phyloP scores from a whole-genome alignment of 1,284 basidiomycete species.

The Leccinum fuscescens region DNA sequence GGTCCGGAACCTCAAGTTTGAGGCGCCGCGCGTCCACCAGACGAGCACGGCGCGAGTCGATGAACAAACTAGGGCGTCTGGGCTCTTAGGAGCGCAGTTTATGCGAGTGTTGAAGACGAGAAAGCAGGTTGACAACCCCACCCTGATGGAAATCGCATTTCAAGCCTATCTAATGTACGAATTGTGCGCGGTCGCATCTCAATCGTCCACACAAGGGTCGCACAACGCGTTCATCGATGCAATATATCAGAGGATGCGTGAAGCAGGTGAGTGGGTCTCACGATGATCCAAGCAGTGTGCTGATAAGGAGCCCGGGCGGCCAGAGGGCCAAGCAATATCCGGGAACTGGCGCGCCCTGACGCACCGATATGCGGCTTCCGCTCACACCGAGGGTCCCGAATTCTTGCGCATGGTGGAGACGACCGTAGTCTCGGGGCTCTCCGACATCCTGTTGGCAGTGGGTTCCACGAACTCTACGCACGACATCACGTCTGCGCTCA shows the following conservation, averaged over 20 bases:
- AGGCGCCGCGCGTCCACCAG: background rate
- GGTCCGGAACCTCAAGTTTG: conserved; percentile 3
- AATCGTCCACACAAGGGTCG: conserved; percentile 12
- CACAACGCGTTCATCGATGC: conserved; percentile 12
- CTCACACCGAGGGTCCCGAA: conserved; percentile 10
- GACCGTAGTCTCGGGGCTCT: conserved; percentile 12
- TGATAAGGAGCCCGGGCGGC: background rate
- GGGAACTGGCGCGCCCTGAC: conserved; percentile 24
- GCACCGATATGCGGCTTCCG: conserved; percentile 4
- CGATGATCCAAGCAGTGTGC: background rate
- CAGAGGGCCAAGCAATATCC: conserved; percentile 20
- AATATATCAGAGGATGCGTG: conserved; percentile 21
- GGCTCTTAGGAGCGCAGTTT: conserved; percentile 11
- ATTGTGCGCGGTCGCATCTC: conserved; percentile 14
- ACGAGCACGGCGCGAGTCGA: background rate
- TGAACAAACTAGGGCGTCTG: conserved; percentile 8
- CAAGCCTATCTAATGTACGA: conserved; percentile 19
- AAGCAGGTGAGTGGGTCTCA: conserved; percentile 5
- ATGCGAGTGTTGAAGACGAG: conserved; percentile 11
- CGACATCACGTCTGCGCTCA: conserved; percentile 9
- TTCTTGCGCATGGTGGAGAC: conserved; percentile 1
- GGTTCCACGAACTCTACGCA: conserved; percentile 9
- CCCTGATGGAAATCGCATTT: conserved; percentile 18
- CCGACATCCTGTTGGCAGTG: conserved; percentile 14
- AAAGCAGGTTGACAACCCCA: conserved; percentile 14